Percentiles rank a stretch among this genome's conserved stretches.
phyloP scores from a whole-genome alignment of 164 flowering plant species.

The Annona cherimola region DNA sequence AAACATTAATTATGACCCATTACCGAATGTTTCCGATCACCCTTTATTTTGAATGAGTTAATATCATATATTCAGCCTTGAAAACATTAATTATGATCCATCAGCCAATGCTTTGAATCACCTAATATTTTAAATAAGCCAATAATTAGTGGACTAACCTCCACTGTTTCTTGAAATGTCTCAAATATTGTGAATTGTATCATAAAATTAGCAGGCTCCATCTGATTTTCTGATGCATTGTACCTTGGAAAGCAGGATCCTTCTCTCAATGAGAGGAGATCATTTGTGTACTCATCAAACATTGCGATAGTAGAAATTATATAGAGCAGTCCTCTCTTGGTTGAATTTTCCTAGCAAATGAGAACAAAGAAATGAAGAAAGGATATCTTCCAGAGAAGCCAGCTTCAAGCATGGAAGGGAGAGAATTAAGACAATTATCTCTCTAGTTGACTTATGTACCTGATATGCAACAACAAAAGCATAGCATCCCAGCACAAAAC shows the following conservation, averaged over 20 bases:
- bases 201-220: neutral
- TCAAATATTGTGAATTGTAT: too few relatives aligned
- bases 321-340: constrained; percentile 32
- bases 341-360: constrained; percentile 28
- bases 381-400: neutral
- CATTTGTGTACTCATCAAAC: constrained; percentile 42
- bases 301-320: constrained; percentile 24
- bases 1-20: neutral
- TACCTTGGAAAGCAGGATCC: constrained; percentile 48
- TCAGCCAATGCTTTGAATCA: too few relatives aligned
- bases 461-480: constrained; percentile 37
- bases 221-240: neutral
- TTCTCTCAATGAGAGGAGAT: constrained; percentile 30
- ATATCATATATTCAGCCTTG: too few relatives aligned
- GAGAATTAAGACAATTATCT: neutral
- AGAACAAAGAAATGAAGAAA: neutral
- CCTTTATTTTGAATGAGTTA: neutral
- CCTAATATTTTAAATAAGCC: too few relatives aligned
- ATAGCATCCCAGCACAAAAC: constrained; percentile 29
- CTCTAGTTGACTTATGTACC: constrained; percentile 17
- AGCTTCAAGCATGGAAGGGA: neutral
- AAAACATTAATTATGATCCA: too few relatives aligned
- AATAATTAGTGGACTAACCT: too few relatives aligned
- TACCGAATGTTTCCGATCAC: too few relatives aligned
- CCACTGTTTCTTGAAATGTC: too few relatives aligned